Evolutionary conservation across 1,284 basidiomycete species (phyloP), one percentile per base, ranked within the genome.

Genomic region (Phylloboletellus chloephorus): DNA sequence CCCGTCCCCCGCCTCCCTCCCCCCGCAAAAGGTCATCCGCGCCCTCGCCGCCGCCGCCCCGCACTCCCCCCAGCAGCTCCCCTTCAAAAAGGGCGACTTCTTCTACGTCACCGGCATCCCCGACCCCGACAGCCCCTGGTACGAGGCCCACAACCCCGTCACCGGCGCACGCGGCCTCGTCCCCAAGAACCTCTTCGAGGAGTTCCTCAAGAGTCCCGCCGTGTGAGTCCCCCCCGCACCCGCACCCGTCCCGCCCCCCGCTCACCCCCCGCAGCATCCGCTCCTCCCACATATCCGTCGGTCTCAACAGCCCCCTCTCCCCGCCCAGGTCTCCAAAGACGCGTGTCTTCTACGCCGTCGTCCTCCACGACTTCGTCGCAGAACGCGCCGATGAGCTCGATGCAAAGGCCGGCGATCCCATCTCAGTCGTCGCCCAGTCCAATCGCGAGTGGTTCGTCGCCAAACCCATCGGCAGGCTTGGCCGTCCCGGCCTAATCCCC

Each of bases 301-400:
- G 41, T 32, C 37, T 46, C 6, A 24, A 43, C 26, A 31, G 38
- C 33, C 56, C 58, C 51, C 43, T 43, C 54, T 53, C 39, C 11
- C 47, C 66, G n/a, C 56, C 63, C 2, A 52, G 44, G 32, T 51
- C 62, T 0, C 56, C 63, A 8, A 82, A 78, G 57, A 65, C 74
- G 0, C 80, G 76, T 52, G 80, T 81, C 5, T 88, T 78, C 60
- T 98, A 96, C 62, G 95, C 95, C 12, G 78, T 95, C 47, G 95
- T 98, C 21, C 79, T 93, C 53, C 95, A 98, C 61, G 93, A 98
- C 60, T 98, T 98, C 56, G 64, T 74, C 6, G 95, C 96, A 20
- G 96, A 99, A 63, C 79, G 96, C 25, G 79, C 90, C 8, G 96
- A 99, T 61, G 96, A 99, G 60, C 80, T 99, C 36, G 91, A 95